A percentile compares a stretch with the other conserved stretches of the same genome.
These are phyloP conservation scores for Rhodamnia rubescens DNA, from an alignment of 345 rosid genomes.

Conservation along the genomic window DNA sequence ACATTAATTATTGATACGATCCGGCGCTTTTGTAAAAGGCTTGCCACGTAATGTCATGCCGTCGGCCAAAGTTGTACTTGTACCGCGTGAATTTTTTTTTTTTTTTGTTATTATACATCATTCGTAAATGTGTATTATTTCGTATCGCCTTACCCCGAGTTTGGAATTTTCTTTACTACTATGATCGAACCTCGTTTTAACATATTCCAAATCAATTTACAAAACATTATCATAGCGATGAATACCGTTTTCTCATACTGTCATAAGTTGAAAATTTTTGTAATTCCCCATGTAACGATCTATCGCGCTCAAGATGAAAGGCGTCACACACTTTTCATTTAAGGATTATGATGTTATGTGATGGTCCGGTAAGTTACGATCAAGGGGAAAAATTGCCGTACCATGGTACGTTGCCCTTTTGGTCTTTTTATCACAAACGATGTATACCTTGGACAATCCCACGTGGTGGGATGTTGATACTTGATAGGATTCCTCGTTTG, in stretches of 20 bases:
- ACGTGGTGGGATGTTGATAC: neutral
- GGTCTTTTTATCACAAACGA: neutral
- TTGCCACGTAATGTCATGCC: too few species aligned
- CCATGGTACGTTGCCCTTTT: neutral
- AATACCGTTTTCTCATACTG: neutral
- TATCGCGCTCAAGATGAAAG: neutral
- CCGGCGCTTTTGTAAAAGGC: too few species aligned
- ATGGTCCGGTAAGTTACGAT: neutral
- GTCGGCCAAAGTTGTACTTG: too few species aligned
- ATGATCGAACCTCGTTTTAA: too few species aligned
- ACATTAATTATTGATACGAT: too few species aligned
- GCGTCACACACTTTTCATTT: rapidly evolving
- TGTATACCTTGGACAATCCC: neutral
- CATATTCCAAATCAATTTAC: neutral
- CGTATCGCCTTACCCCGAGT: too few species aligned
- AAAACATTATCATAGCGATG: neutral
- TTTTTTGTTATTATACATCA: too few species aligned
- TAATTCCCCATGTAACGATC: neutral
- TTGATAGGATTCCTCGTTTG: neutral
- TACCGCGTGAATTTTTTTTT: too few species aligned
- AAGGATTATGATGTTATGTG: neutral
- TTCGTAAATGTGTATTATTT: too few species aligned
- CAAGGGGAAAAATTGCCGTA: neutral
- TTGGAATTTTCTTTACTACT: too few species aligned
- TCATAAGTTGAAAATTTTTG: neutral